Evolutionary conservation across 805 yeast species (phyloP), one percentile per base, ranked within the genome.

Genomic region (Starmerella scarabaei): DNA sequence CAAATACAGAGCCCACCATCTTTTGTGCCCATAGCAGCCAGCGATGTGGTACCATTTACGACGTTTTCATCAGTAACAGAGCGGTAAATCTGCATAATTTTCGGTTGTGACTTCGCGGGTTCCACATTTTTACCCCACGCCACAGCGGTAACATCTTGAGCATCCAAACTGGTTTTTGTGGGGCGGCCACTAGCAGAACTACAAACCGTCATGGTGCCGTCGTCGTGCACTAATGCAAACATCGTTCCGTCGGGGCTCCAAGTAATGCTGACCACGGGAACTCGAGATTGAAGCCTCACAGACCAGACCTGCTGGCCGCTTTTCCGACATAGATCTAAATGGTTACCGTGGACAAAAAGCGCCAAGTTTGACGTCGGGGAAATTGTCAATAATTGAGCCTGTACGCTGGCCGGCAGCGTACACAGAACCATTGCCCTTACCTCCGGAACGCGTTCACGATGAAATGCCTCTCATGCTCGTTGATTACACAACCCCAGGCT

Each of bases 131-230:
- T 23, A 23, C 11, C 26, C 40, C 42, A 36, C 6, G 38, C 42
- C 6, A 36, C 21, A 18, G 39, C 26, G n/a, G 36, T 21, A 2
- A 36, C 35, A 12, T 15, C 30, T 11, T 24, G 9, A 7, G 3
- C 11, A 16, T 29, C 32, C 17, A 33, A 9, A 9, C 16, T 30
- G 6, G 27, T 12, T 15, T 36, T 18, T 7, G 51, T 46, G 20
- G 63, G 52, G n/a, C 59, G 59, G 2, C 77, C 77, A 16, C 58
- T 65, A 41, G 66, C 64, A 4, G 71, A 63, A 43, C 67, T 69
- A 40, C 68, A 68, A 1, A 73, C 53, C 37, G 66, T 62, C 30
- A 65, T 62, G 7, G 57, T 43, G 1, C 65, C 63, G 44, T 70
- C 72, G 1, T 55, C 46, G 6, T 74, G 75, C 2, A 68, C 50